Evolutionary conservation across 225 moss, liverwort and hornwort species (phyloP), one percentile per base, ranked within the genome.

Genomic region (Takakia lepidozioides): DNA sequence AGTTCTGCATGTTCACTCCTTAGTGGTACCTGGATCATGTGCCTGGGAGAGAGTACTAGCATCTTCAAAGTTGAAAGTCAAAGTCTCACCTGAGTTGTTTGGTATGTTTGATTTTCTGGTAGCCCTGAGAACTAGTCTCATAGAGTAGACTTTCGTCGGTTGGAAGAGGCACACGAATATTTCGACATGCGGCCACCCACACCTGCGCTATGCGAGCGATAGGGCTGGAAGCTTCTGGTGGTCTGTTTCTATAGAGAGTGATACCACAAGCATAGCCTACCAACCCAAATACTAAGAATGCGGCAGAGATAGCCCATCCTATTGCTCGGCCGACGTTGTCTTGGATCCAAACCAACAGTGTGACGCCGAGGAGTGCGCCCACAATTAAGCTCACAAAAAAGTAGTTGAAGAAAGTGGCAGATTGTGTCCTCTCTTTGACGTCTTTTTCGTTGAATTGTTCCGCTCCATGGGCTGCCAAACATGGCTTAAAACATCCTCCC

Each of bases 401-500:
- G 23, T 81, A 68, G 54, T 83, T 88, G 69, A 93, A 86, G 58
- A 83, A 93, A 8, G 76, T 49, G 26, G 68, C 78, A 57, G 85
- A 83, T 23, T 78, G 85, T 58, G 80, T 78, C 65, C 73, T 74
- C 58, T 93, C 83, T 24, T 62, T 58, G 4, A 63, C 57, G 24
- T 86, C 75, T 27, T 63, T 62, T 29, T 88, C 81, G 54, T 93
- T 78, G 53, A 88, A 92, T 38, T 92, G 92, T 53, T 88, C 87
- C 2, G 82, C 92, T 56, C 92, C 92, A 17, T 88, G 71, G 3
- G 93, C 73, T 1, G 88, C 80, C 5, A 88, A 70, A 24, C 83
- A 78, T 4, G 82, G 80, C n/a, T 93, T 76, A 44, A 88, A 75
- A 19, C 88, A 88, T 0, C 93, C 93, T 0, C 62, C 59, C 21